Conservation (phyloP, 768 basidiomycete species). For the Suillus brevipes region DNA sequence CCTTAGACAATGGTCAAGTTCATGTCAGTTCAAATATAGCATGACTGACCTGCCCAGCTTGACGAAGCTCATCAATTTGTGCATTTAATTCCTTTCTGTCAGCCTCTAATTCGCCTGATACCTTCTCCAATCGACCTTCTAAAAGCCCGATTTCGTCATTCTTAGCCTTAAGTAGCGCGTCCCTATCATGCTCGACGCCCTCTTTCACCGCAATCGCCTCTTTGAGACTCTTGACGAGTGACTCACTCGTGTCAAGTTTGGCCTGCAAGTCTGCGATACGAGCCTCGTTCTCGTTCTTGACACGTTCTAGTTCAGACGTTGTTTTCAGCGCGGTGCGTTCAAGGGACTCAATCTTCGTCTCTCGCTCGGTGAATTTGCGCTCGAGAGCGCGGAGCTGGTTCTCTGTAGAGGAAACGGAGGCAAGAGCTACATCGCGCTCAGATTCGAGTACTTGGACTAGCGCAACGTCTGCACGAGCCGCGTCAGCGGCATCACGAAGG, state of each 20-base stretch:
- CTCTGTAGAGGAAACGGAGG: conserved; percentile 45
- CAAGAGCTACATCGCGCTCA: conserved; percentile 46
- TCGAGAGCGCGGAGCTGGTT: conserved; percentile 42
- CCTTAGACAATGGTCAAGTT: conserved; percentile 43
- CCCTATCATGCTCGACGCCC: conserved; percentile 47
- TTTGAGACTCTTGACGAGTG: conserved; percentile 49
- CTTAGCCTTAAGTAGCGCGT: conserved; percentile 53
- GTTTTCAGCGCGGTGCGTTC: conserved; percentile 44
- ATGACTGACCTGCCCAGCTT: conserved; percentile 77
- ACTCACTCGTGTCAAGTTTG: conserved; percentile 45
- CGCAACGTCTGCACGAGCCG: conserved; percentile 23
- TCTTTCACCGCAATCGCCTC: conserved; percentile 54
- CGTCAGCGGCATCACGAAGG: conserved; percentile 40
- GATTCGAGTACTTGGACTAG: conserved; percentile 34
- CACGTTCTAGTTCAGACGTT: conserved; percentile 45
- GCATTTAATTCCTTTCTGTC: conserved; percentile 67
- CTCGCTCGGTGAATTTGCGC: conserved; percentile 44
- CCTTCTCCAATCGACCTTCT: conserved; percentile 46
- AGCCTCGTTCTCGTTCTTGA: conserved; percentile 45
- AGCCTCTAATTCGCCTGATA: conserved; percentile 46
- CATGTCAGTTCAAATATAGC: conserved; percentile 6
- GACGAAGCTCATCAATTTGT: conserved; percentile 82
- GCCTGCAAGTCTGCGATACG: conserved; percentile 43
- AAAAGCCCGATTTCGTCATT: conserved; percentile 61
- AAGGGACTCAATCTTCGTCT: conserved; percentile 45